Conservation (phyloP, 225 moss, liverwort and hornwort species). For the Thuidium tamariscinum region DNA sequence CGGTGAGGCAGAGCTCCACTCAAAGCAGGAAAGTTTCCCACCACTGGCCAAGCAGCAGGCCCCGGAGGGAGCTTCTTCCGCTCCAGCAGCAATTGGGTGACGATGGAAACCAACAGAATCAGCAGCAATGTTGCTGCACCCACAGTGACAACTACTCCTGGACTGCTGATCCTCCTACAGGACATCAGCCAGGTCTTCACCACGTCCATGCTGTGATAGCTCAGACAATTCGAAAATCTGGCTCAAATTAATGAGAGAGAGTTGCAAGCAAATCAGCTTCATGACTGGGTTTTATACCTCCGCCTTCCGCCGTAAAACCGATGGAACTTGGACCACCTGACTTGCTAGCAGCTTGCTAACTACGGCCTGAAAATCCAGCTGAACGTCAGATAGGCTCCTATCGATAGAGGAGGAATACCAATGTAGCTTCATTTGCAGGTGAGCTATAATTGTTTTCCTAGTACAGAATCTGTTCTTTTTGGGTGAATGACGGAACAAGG, state of each 20-base stretch:
- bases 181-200: neutral
- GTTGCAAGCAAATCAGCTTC: neutral
- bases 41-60: slow-evolving; percentile 2
- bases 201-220: neutral
- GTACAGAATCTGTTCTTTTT: no score
- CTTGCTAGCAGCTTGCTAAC: neutral
- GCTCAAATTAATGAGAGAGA: neutral
- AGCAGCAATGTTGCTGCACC: neutral
- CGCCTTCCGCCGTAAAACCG: neutral
- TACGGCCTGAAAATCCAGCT: neutral
- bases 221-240: neutral
- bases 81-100: neutral
- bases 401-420: neutral
- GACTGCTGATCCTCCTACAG: neutral
- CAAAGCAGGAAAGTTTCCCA: slow-evolving; percentile 11
- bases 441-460: neutral
- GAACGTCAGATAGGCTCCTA: neutral
- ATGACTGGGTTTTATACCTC: neutral
- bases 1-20: neutral
- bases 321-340: neutral
- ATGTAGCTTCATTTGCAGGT: neutral
- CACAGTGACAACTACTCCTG: neutral
- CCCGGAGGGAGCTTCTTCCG: slow-evolving; percentile 3
- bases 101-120: neutral
- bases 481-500: neutral